A percentile compares a stretch with the other conserved stretches of the same genome.
These are phyloP conservation scores for Gossypium thurberi DNA, from an alignment of 345 rosid species.

Conservation along the genomic window DNA sequence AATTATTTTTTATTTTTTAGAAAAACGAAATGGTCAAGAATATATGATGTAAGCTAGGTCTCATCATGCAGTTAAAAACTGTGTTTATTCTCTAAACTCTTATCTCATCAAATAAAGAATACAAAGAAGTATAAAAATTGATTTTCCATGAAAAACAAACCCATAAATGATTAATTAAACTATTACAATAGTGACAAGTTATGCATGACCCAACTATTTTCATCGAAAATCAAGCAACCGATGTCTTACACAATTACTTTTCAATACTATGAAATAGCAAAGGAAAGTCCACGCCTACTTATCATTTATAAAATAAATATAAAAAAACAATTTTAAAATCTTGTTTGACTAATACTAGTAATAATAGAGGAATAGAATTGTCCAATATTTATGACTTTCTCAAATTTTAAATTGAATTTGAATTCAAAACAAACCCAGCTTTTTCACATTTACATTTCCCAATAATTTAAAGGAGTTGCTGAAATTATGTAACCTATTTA, in stretches of 20 bases:
- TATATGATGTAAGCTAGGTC: neutral
- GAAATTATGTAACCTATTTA: too few species aligned
- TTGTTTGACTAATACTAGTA: neutral
- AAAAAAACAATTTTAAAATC: neutral
- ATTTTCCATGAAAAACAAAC: neutral
- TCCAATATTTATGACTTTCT: neutral
- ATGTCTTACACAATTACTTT: neutral
- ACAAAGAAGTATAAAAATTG: neutral
- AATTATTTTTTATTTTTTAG: too few species aligned
- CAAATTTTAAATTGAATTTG: too few species aligned
- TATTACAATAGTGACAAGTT: neutral
- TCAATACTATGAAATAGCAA: neutral
- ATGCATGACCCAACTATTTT: neutral
- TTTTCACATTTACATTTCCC: too few species aligned
- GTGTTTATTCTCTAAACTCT: neutral
- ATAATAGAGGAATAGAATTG: neutral
- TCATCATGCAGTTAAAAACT: neutral
- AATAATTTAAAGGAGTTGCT: too few species aligned
- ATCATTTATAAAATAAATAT: neutral
- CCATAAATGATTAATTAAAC: neutral
- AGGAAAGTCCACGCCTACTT: neutral
- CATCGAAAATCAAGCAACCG: neutral
- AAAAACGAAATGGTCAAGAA: neutral
- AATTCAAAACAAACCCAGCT: too few species aligned
- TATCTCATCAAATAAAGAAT: neutral